Conservation (phyloP, 345 rosid species). For the Citropsis articulata region DNA sequence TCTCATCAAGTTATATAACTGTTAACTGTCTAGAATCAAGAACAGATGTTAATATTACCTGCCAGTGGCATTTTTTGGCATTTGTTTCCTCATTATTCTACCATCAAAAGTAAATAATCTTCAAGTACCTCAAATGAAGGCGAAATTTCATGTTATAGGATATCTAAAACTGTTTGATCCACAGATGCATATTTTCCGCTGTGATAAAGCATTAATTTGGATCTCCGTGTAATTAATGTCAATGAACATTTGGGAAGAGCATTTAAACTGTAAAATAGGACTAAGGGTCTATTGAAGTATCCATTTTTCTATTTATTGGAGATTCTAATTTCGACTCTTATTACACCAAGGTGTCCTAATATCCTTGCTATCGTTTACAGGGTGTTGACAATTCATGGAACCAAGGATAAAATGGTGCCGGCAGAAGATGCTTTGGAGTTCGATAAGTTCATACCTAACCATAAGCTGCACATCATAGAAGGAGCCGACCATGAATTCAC, state of each 20-base stretch:
- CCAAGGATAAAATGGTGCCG: constrained; percentile 59
- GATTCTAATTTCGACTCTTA: neutral
- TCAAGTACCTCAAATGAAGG: neutral
- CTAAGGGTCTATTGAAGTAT: neutral
- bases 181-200: neutral
- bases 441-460: constrained; percentile 56
- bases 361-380: constrained; percentile 31
- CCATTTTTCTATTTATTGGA: neutral
- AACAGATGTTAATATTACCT: neutral
- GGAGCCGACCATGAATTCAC: constrained; percentile 93
- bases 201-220: neutral
- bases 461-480: constrained; percentile 52
- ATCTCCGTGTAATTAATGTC: neutral
- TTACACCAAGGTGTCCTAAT: neutral
- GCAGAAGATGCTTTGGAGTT: constrained; percentile 66
- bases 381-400: constrained; percentile 82
- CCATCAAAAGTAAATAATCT: neutral
- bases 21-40: neutral
- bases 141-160: neutral
- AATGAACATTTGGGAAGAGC: neutral
- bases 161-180: neutral
- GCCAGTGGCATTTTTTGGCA: neutral
- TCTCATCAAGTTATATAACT: neutral
- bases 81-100: neutral
- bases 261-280: neutral